Evolutionary conservation across 345 rosid species (phyloP), one percentile per base, ranked within the genome.

Genomic region (Citropsis articulata): DNA sequence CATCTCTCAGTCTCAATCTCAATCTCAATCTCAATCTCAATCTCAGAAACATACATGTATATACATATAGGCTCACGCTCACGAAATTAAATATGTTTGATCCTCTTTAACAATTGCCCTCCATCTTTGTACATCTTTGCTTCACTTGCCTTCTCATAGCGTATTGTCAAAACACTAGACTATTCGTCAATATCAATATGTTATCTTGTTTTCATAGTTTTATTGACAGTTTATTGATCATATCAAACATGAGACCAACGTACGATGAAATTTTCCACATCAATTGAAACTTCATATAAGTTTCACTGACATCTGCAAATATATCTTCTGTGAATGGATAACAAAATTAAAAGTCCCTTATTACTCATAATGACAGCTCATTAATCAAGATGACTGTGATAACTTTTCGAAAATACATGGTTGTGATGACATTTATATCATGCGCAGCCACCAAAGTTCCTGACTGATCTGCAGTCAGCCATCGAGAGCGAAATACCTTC

Each of bases 391-490:
- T 63, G 72, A 55, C 69, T 57, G 65, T 38, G 80, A 53, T 4
- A 33, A 45, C 28, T 42, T 42, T 42, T 12, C 0, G 16, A 2
- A 42, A 42, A 42, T 12, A 42, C 50, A 42, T 3, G 50, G 4
- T 42, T 42, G 50, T 0, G 50, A 42, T 3, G 4, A 10, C 16
- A 0, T 42, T 42, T 42, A 72, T 16, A 14, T 85, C 5, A 70
- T 88, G 90, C 0, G 83, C 50, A 38, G 81, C 75, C 16, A 90
- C 85, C 75, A 90, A 80, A 48, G 86, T 84, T 74, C 90, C 88
- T 3, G 89, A 85, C 3, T 83, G 85, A 81, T 89, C 89, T 27
- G 65, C 75, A 66, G 88, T 92, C 27, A 86, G 90, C 90, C 84
- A 79, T 64, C 72, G 79, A 72, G 1, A 81, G 30, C 66, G 82